Base-by-base conservation (phyloP, 192 early-diverging fungal genomes). In the Globomyces pollinis-pini region DNA sequence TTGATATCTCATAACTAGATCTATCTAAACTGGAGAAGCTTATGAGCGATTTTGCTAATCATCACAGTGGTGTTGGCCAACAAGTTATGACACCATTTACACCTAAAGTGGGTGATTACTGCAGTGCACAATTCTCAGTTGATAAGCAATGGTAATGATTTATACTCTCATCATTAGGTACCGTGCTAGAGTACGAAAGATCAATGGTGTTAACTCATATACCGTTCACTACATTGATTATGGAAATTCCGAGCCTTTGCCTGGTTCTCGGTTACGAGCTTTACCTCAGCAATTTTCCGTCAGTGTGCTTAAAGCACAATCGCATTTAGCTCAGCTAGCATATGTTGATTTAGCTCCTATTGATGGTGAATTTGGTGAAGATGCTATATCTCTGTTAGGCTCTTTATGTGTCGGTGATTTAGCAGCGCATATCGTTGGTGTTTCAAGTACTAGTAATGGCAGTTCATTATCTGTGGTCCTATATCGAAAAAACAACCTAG, bases 171-270 rank as follows among this genome's bases (percentile, higher is more conserved):
- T n/a, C n/a, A n/a, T n/a, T 30, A 66, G 70, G 88, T 93, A 94
- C 63, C 87, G 96, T 34, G 96, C 91, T 30, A 84, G 85, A 57
- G 77, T 99, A 15, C 70, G 75, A 33, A 80, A 79, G 50, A 69
- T 78, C 13, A 65, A 86, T 32, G 60, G 79, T 1, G 86, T 79
- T 11, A 79, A 81, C 64, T 62, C 70, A n/a, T 85, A 76, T 50
- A 74, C 88, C 33, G 87, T 99, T 1, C 57, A 82, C 4, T 99
- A 95, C 67, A 70, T 96, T 41, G 96, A 99, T 74, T 96, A 91
- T 74, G 96, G 96, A 43, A 99, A 99, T 73, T 79, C 85, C 2
- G 94, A 99, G 63, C 72, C 77, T 2, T 52, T 99, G 26, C 72
- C 86, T 1, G 54, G 75, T 24, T 77, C 83, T 30, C 82, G 86